Evolutionary conservation across 2,329 filamentous ascomycete genomes (phyloP).

Genomic region (Lecanicillium sp.): DNA sequence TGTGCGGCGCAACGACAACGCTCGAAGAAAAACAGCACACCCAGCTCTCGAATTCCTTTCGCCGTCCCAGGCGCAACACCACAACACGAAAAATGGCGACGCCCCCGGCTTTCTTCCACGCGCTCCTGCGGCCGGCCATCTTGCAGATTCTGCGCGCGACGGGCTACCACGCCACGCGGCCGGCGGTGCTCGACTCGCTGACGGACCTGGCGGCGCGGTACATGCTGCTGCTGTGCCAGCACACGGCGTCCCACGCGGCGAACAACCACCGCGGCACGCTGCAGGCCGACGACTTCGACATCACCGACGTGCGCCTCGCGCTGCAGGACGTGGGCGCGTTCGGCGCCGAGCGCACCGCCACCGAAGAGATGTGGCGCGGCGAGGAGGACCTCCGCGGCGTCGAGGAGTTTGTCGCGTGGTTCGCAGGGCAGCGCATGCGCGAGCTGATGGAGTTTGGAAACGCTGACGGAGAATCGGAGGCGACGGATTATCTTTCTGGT

Average conservation of each 20-base stretch:
- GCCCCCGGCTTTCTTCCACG: conserved; percentile 53
- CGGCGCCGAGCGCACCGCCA: conserved; percentile 57
- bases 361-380: conserved; percentile 62
- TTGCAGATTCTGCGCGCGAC: conserved; percentile 88
- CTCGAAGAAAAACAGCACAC: too few relatives aligned
- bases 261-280: conserved; percentile 50
- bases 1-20: not conserved
- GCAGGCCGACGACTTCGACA: conserved; percentile 37
- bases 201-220: conserved; percentile 82
- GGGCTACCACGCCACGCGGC: conserved; percentile 78
- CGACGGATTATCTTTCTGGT: conserved; percentile 66
- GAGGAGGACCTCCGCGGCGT: conserved; percentile 74
- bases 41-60: too few relatives aligned
- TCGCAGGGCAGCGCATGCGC: conserved; percentile 63
- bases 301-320: conserved; percentile 80
- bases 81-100: conserved; percentile 33
- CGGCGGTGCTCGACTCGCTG: conserved; percentile 79
- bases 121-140: conserved; percentile 77
- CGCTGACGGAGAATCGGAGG: conserved; percentile 58
- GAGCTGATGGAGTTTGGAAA: conserved; percentile 79
- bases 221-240: conserved; percentile 65
- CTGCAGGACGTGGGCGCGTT: conserved; percentile 76
- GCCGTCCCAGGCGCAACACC: not conserved
- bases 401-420: conserved; percentile 74
- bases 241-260: conserved; percentile 64